Evolutionary conservation across 2,329 filamentous ascomycete species (phyloP).

Genomic region (Huntiella moniliformis): DNA sequence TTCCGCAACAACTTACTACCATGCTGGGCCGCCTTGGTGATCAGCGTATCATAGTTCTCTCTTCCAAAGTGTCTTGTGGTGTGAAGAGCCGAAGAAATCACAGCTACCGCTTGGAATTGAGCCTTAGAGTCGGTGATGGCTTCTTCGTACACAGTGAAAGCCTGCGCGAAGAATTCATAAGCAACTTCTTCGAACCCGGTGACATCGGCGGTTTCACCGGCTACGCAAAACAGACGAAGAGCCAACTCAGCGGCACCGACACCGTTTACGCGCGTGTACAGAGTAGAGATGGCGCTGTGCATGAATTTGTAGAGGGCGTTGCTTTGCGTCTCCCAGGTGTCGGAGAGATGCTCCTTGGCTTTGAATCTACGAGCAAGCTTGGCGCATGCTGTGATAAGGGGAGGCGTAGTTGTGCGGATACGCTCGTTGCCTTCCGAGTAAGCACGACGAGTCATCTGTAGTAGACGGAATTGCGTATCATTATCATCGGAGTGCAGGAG

Average conservation of each 20-base stretch:
- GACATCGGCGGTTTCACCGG: slow-evolving; percentile 82
- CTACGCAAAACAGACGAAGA: slow-evolving; percentile 74
- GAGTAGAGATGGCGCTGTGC: slow-evolving; percentile 66
- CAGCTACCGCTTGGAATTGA: slow-evolving; percentile 93
- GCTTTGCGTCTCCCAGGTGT: slow-evolving; percentile 43
- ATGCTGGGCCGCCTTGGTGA: slow-evolving; percentile 92
- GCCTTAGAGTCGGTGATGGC: slow-evolving; percentile 87
- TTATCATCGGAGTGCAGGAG: slow-evolving; percentile 69
- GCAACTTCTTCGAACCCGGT: slow-evolving; percentile 86
- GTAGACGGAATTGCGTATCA: slow-evolving; percentile 81
- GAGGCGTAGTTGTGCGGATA: slow-evolving; percentile 87
- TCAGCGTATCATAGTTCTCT: slow-evolving; percentile 96
- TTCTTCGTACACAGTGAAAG: slow-evolving; percentile 96
- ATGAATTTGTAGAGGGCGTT: slow-evolving; percentile 89
- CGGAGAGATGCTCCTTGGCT: slow-evolving; percentile 63
- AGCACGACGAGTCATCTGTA: slow-evolving; percentile 73
- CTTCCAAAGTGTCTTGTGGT: slow-evolving; percentile 79
- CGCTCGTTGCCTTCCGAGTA: slow-evolving; percentile 86
- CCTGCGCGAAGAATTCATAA: slow-evolving; percentile 96
- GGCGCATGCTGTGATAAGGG: slow-evolving; percentile 73
- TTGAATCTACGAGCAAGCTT: slow-evolving; percentile 83
- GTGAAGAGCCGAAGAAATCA: slow-evolving; percentile 78
- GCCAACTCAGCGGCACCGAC: slow-evolving; percentile 70
- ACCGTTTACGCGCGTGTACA: slow-evolving; percentile 69
- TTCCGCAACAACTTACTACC: slow-evolving; percentile 95